Base-by-base conservation (phyloP, 352 stramenopile genomes). In the Globisporangium orthogonon region DNA sequence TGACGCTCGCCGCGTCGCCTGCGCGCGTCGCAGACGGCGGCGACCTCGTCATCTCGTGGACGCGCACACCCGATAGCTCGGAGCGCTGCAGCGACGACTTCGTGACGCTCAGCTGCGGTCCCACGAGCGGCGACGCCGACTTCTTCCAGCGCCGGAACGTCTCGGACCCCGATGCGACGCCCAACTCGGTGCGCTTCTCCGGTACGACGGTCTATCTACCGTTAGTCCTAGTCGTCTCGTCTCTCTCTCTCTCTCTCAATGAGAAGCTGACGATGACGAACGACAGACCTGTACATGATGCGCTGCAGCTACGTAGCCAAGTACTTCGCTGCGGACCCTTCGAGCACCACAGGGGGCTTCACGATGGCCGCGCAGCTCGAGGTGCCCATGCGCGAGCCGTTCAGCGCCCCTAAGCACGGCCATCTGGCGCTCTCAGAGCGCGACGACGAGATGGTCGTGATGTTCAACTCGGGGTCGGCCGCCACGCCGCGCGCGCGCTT, bases 401-500 rank as follows among this genome's bases (percentile, higher is more conserved):
- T 78, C 7, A 59, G 71, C n/a, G 55, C 73, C 1, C 82, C 82
- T 5, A 89, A 91, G 63, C 82, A 91, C 29, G 82, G 82, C 14
- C 82, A 91, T 46, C 50, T 91, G 17, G 83, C 74, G 54, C 60
- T 91, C n/a, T 33, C 17, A 7, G 50, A 44, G 18, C 31, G 35
- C 11, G 17, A 87, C 74, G 1, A 71, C 3, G 73, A 78, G 11
- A 89, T 91, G 78, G 72, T 70, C 0, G 53, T 91, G 33, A 72
- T 89, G 72, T 91, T 86, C 54, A 91, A 87, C 44, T 87, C 82
- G 11, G 78, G 71, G 7, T 87, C 77, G 1, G 62, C 69, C 0
- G 62, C 69, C 10, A 78, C 60, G 15, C 81, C 76, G 0, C 55
- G 66, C 11, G 76, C 75, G 4, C 71, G 66, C 43, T 89, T 76